Evolutionary conservation across 805 yeast genomes (phyloP).

Genomic region (Starmerella apis): DNA sequence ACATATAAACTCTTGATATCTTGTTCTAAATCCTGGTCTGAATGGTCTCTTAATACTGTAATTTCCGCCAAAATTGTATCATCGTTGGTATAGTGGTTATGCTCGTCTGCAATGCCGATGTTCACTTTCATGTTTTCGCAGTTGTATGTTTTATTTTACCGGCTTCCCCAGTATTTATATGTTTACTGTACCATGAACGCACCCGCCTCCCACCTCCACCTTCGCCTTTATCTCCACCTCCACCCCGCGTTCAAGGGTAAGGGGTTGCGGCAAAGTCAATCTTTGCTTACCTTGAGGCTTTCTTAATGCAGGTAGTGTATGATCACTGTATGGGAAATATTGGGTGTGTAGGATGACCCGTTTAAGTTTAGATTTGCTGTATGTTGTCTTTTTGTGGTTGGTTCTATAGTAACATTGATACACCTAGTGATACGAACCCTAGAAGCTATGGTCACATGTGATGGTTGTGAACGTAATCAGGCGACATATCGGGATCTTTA

Average conservation of each 20-base stretch:
- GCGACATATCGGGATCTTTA: conserved; percentile 8
- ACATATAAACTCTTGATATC: neutral
- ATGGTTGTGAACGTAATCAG: neutral
- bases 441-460: neutral
- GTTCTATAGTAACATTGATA: neutral
- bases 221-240: neutral
- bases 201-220: conserved; percentile 2
- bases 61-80: conserved; percentile 12
- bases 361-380: no score
- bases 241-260: conserved; percentile 7
- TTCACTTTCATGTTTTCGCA: neutral
- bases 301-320: neutral
- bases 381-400: no score
- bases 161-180: neutral
- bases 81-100: conserved; percentile 11
- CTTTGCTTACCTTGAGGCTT: neutral
- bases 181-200: no score
- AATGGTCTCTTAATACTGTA: neutral
- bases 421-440: neutral
- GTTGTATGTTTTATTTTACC: neutral
- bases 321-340: neutral
- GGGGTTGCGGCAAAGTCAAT: conserved; percentile 3
- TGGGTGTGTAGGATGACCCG: no score
- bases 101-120: neutral
- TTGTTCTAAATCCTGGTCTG: conserved; percentile 1